These are phyloP conservation scores for Gossypium rotundifolium DNA, from an alignment of 345 rosid genomes.

Conservation along the genomic window DNA sequence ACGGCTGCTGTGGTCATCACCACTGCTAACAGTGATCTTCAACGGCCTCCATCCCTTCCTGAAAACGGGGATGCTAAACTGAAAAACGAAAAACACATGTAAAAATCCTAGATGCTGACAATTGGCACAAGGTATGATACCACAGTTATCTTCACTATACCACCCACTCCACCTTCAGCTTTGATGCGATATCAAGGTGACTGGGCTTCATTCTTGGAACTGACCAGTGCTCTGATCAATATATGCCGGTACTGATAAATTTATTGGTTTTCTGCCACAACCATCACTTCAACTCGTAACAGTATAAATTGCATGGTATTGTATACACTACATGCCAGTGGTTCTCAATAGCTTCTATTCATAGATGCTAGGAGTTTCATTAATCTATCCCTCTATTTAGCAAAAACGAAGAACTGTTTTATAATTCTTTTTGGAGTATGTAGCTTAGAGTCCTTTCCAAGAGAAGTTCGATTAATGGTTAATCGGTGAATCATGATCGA, in stretches of 20 bases:
- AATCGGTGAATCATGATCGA: background rate
- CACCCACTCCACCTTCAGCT: background rate
- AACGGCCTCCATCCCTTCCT: conserved; percentile 31
- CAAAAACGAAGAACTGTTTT: conserved; percentile 7
- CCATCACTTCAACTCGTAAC: background rate
- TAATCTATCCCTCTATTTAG: background rate
- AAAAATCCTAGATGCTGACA: conserved; percentile 10
- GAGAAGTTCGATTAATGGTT: background rate
- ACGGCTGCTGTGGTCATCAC: conserved; percentile 23
- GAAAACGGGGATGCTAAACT: conserved; percentile 39
- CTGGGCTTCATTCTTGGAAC: background rate
- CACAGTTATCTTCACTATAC: background rate
- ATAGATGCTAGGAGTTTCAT: conserved; percentile 2
- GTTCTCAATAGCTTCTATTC: background rate
- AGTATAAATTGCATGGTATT: background rate
- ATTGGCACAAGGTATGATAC: conserved; percentile 7
- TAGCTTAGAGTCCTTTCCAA: conserved; percentile 6
- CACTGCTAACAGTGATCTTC: conserved; percentile 29
- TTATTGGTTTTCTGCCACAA: background rate
- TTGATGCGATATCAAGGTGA: conserved; percentile 2
- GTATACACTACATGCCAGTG: background rate
- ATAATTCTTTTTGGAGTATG: conserved; percentile 19
- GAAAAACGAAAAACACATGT: conserved; percentile 30
- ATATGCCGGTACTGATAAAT: conserved; percentile 1
- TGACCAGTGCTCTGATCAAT: background rate